A percentile compares a stretch with the other conserved stretches of the same genome.
These are phyloP conservation scores for Friedmanniomyces endolithicus DNA, from an alignment of 495 filamentous ascomycete species.

Conservation along the genomic window DNA sequence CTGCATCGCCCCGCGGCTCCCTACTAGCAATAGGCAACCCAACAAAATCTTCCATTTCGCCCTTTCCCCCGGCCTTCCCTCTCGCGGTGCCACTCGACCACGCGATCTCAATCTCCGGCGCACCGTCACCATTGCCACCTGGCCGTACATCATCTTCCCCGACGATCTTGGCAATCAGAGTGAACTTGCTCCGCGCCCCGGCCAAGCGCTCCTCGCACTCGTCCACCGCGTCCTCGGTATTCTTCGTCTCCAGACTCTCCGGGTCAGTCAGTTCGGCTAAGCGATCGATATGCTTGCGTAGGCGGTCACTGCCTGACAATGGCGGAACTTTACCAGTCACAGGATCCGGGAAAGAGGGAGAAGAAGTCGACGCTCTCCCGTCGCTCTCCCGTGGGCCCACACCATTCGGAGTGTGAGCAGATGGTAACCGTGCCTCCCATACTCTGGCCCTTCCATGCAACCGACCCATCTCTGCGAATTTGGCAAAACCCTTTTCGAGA, in stretches of 20 bases:
- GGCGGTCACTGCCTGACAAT: constrained; percentile 48
- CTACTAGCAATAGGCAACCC: constrained; percentile 5
- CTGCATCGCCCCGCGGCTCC: not conserved
- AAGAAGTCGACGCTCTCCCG: not conserved
- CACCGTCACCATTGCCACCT: not conserved
- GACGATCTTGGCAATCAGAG: constrained; percentile 63
- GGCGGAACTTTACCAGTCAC: constrained; percentile 29
- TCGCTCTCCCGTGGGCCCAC: not conserved
- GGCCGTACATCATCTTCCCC: constrained; percentile 36
- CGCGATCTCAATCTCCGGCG: not conserved
- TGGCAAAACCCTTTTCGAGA: constrained; percentile 85
- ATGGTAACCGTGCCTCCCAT: constrained; percentile 53
- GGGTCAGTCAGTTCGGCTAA: constrained; percentile 68
- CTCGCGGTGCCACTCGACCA: not conserved
- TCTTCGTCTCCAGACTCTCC: constrained; percentile 60
- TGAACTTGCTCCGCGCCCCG: constrained; percentile 64
- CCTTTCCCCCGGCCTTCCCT: not conserved
- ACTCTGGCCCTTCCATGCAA: constrained; percentile 71
- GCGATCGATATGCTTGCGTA: constrained; percentile 58
- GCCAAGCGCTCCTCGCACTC: constrained; percentile 78
- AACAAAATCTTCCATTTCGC: constrained; percentile 21
- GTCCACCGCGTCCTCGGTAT: constrained; percentile 71
- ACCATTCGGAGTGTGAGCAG: not conserved
- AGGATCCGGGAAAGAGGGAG: too few species aligned
- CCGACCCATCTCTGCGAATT: constrained; percentile 65